Conservation (phyloP, 345 rosid species). For the Populus tremula region DNA sequence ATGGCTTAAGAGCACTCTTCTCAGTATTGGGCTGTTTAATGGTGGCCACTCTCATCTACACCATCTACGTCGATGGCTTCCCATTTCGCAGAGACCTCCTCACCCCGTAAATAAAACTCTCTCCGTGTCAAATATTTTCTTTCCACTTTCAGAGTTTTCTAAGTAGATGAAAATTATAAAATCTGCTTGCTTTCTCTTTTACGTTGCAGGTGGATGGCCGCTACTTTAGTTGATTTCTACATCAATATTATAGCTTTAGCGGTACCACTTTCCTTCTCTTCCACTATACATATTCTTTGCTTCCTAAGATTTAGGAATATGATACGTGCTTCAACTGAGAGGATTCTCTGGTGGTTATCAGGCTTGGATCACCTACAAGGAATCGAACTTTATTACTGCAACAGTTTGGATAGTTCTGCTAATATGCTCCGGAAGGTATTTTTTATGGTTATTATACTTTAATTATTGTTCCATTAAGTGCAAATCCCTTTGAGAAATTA, state of each 20-base stretch:
- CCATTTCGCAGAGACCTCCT: slow-evolving; percentile 69
- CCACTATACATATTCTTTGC: background rate
- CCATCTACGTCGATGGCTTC: slow-evolving; percentile 56
- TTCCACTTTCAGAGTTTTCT: background rate
- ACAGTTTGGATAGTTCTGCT: slow-evolving; percentile 61
- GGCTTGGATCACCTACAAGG: slow-evolving; percentile 83
- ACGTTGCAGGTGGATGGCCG: slow-evolving; percentile 66
- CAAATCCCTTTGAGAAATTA: background rate
- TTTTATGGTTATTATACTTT: background rate
- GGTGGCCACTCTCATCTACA: slow-evolving; percentile 58
- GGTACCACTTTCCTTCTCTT: slow-evolving; percentile 29
- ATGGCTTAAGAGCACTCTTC: slow-evolving; percentile 45
- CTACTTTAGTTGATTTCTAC: slow-evolving; percentile 71
- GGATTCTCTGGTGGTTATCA: slow-evolving; percentile 16
- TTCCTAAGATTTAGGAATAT: background rate
- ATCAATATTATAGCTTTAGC: slow-evolving; percentile 52
- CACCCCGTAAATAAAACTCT: slow-evolving; percentile 49
- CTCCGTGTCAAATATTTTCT: background rate
- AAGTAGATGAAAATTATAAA: background rate
- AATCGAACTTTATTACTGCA: slow-evolving; percentile 40
- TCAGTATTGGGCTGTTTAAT: slow-evolving; percentile 41
- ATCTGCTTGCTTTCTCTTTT: background rate
- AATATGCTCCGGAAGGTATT: slow-evolving; percentile 66
- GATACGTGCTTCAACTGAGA: background rate
- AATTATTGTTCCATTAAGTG: background rate